Base-by-base conservation (phyloP, 371 early-diverging fungal genomes). In the Rhizomucor pusillus region DNA sequence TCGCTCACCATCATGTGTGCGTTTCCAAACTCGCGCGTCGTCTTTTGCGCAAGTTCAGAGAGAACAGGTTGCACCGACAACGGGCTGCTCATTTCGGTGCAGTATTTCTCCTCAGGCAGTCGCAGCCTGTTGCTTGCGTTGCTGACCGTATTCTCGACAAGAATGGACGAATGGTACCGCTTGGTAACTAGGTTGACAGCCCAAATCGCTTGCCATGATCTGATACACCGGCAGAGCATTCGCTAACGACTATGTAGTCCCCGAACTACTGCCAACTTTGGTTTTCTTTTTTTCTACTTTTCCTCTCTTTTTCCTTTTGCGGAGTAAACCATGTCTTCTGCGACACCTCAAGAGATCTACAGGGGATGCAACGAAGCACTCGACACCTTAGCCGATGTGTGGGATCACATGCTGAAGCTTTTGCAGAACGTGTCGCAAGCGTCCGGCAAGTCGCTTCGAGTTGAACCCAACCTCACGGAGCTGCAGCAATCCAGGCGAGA, bases 1-100 rank as follows among this genome's bases (percentile, higher is more conserved):
- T 59, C 20, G 6, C 80, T 57, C 6, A 77, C 56, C 67, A 82
- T 71, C 71, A 76, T 77, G 50, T 59, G 57, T 1, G 75, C 62
- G 16, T 72, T 63, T 0, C 35, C 24, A 16, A 80, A 66, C 11
- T 59, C 51, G 2, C 55, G n/a, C 23, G 33, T 24, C 10, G 74
- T 73, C 41, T 67, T 59, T 9, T 65, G 36, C 0, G 47, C 35
- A 5, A 74, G 39, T 0, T 55, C 35, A 0, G 43, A 12, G 20
- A 67, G 24, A 7, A 56, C 50, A 4, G 47, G 19, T 1, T 51
- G 19, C 39, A 58, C 47, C 0, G 33, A 47, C 2, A 50, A n/a
- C 11, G 65, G 54, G 1, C 68, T 59, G 25, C 68, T 70, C 7
- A 56, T 7, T 23, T 56, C 49, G 9, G 43, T 14, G 0, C 64